Conservation (phyloP, 2,329 filamentous ascomycete species). For the Pseudopyricularia javanii region DNA sequence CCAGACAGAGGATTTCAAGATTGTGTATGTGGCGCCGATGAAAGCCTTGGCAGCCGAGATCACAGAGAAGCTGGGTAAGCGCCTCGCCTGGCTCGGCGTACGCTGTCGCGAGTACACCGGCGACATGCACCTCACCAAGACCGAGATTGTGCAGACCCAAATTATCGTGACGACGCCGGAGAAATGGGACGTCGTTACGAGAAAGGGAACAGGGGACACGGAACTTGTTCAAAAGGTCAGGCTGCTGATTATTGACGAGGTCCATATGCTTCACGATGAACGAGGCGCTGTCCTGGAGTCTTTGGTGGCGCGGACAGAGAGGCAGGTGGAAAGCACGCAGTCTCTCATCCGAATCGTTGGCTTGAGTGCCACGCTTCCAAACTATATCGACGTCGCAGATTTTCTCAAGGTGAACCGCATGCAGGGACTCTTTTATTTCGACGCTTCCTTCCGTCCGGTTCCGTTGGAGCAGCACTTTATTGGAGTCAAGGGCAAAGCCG, state of each 20-base stretch:
- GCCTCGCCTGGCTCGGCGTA: slow-evolving; percentile 86
- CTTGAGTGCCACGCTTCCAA: slow-evolving; percentile 87
- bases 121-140: slow-evolving; percentile 97
- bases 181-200: slow-evolving; percentile 97
- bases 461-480: slow-evolving; percentile 96
- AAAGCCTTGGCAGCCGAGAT: slow-evolving; percentile 95
- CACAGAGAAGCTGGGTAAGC: slow-evolving; percentile 84
- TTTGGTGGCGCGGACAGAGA: slow-evolving; percentile 83
- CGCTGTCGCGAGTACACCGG: slow-evolving; percentile 89
- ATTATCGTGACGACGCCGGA: slow-evolving; percentile 98
- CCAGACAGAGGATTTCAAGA: slow-evolving; percentile 84
- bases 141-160: slow-evolving; percentile 89
- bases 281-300: slow-evolving; percentile 93
- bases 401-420: slow-evolving; percentile 93
- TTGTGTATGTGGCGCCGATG: slow-evolving; percentile 98
- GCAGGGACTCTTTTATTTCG: slow-evolving; percentile 92
- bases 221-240: slow-evolving; percentile 96
- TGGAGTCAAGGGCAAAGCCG: slow-evolving; percentile 84
- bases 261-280: slow-evolving; percentile 98
- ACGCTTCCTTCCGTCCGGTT: slow-evolving; percentile 88
- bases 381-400: slow-evolving; percentile 92
- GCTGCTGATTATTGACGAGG: slow-evolving; percentile 93
- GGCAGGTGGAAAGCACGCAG: slow-evolving; percentile 96
- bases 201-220: slow-evolving; percentile 94
- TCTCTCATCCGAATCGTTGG: slow-evolving; percentile 94